phyloP scores from a whole-genome alignment of 73 alveolate species.

The Symbiodinium pilosum region DNA sequence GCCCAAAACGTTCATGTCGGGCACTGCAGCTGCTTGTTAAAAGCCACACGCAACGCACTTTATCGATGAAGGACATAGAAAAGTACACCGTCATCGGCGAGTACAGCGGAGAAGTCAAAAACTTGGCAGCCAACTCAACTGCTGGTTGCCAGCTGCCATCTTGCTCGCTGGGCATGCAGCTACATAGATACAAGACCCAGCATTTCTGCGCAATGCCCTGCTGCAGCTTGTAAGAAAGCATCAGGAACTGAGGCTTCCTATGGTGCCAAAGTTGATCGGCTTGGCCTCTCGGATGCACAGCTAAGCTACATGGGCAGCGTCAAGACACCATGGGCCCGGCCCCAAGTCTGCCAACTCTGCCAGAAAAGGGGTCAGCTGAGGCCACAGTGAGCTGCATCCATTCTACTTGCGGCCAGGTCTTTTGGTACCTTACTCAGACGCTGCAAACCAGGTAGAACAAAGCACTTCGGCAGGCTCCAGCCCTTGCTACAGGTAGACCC shows the following conservation, averaged over 20 bases:
- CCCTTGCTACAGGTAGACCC: slow-evolving; percentile 35
- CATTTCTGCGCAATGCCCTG: too few relatives aligned
- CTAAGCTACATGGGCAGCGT: neutral
- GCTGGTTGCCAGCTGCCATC: too few relatives aligned
- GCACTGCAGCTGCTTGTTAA: neutral
- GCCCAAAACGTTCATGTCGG: neutral
- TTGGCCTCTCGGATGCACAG: neutral
- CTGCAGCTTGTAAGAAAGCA: too few relatives aligned
- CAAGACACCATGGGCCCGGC: too few relatives aligned
- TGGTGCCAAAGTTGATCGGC: slow-evolving; percentile 36
- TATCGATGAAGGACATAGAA: neutral
- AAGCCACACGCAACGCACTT: neutral
- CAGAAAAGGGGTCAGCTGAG: neutral
- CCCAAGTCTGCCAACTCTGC: too few relatives aligned
- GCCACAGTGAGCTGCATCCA: slow-evolving; percentile 77
- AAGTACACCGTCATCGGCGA: slow-evolving; percentile 37
- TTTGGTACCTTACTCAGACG: neutral
- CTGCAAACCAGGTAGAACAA: neutral
- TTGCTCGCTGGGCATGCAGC: too few relatives aligned
- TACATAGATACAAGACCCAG: too few relatives aligned
- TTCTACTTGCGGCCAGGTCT: slow-evolving; percentile 76
- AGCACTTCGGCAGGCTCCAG: too few relatives aligned
- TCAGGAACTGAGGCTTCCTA: slow-evolving; percentile 35
- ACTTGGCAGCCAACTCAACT: slow-evolving; percentile 1
- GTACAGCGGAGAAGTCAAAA: slow-evolving; percentile 72